Evolutionary conservation across 352 stramenopile species (phyloP).

Genomic region (Pythium grandisporangium): DNA sequence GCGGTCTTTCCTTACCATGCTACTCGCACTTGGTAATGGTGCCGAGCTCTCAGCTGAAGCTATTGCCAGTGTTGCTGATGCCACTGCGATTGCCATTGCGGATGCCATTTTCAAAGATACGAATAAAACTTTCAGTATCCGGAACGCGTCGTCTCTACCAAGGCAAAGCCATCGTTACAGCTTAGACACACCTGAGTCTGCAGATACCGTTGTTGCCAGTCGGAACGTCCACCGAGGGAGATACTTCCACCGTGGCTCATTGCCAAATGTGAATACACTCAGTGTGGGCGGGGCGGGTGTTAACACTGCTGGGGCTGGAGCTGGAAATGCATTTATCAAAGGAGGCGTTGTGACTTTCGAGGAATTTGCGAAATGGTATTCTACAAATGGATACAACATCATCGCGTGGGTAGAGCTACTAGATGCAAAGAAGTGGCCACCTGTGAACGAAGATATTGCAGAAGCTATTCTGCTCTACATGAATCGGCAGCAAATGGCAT

Average conservation of each 20-base stretch:
- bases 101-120: slow-evolving; percentile 80
- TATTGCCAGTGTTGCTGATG: slow-evolving; percentile 72
- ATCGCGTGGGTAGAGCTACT: slow-evolving; percentile 85
- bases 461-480: slow-evolving; percentile 75
- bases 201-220: slow-evolving; percentile 24
- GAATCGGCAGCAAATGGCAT: slow-evolving; percentile 53
- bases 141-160: slow-evolving; percentile 14
- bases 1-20: slow-evolving; percentile 91
- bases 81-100: slow-evolving; percentile 73
- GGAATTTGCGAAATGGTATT: slow-evolving; percentile 85
- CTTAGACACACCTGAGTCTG: slow-evolving; percentile 41
- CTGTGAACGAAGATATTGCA: slow-evolving; percentile 43
- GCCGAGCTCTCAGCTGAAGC: slow-evolving; percentile 73
- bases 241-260: slow-evolving; percentile 66
- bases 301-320: slow-evolving; percentile 41
- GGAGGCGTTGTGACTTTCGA: slow-evolving; percentile 76
- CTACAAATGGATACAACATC: slow-evolving; percentile 63
- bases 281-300: slow-evolving; percentile 42
- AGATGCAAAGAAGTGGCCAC: slow-evolving; percentile 77
- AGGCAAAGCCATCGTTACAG: slow-evolving; percentile 39
- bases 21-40: slow-evolving; percentile 91
- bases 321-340: slow-evolving; percentile 57
- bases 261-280: slow-evolving; percentile 47
- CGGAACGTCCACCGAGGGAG: slow-evolving; percentile 20
- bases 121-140: slow-evolving; percentile 67